Conservation (phyloP, 805 yeast species). For the Ogataea saltuana region DNA sequence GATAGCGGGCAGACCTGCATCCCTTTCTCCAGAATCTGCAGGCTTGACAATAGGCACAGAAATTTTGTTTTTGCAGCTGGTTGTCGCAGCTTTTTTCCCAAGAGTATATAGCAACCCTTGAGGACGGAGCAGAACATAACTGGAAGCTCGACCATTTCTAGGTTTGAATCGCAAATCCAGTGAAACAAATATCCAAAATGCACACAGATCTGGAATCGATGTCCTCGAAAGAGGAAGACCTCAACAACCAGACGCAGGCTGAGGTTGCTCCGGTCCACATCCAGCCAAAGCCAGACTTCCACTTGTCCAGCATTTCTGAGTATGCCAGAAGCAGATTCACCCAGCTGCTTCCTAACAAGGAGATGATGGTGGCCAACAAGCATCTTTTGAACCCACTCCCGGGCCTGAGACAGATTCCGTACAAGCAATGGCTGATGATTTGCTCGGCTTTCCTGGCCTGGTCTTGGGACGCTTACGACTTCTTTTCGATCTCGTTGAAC, state of each 20-base stretch:
- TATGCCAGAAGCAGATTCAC: constrained; percentile 51
- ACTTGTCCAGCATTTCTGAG: constrained; percentile 32
- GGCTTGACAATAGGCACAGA: background rate
- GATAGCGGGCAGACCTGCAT: constrained; percentile 1
- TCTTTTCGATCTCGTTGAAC: constrained; percentile 57
- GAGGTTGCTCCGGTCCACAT: background rate
- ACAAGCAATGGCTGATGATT: constrained; percentile 59
- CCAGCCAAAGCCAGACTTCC: constrained; percentile 32
- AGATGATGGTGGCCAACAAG: constrained; percentile 36
- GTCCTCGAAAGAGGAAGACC: constrained; percentile 12
- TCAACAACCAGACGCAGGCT: constrained; percentile 4
- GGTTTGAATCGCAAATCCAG: background rate
- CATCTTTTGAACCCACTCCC: constrained; percentile 64
- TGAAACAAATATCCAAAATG: constrained; percentile 3
- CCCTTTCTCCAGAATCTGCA: background rate
- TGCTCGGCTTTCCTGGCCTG: constrained; percentile 55
- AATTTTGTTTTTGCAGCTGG: background rate
- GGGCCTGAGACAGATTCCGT: constrained; percentile 47
- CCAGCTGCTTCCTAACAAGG: constrained; percentile 49
- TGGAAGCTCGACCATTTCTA: too few species aligned
- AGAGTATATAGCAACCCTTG: background rate
- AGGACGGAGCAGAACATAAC: too few species aligned
- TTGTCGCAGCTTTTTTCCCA: background rate
- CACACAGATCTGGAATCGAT: constrained; percentile 17
- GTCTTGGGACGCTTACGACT: constrained; percentile 70